A percentile compares a stretch with the other conserved stretches of the same genome.
These are phyloP conservation scores for Boletus coccyginus DNA, from an alignment of 768 basidiomycete species.

Conservation along the genomic window DNA sequence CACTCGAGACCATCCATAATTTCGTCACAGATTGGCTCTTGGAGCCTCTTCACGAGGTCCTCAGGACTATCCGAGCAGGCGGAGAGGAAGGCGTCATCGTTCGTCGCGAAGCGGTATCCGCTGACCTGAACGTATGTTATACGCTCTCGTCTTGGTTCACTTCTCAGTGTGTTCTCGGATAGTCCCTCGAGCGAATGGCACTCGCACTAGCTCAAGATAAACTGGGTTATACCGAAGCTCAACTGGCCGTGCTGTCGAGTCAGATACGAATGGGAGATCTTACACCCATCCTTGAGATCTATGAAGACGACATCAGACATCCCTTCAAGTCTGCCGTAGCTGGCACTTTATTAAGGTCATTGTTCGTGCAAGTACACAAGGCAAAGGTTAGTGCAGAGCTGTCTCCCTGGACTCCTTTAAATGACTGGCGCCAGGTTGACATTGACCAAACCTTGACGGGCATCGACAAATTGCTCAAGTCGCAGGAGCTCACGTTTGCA, in stretches of 20 bases:
- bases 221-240: slow-evolving; percentile 57
- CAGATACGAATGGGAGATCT: slow-evolving; percentile 80
- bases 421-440: slow-evolving; percentile 61
- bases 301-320: slow-evolving; percentile 89
- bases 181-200: slow-evolving; percentile 95
- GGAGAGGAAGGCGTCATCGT: slow-evolving; percentile 76
- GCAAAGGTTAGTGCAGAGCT: slow-evolving; percentile 60
- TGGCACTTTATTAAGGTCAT: slow-evolving; percentile 78
- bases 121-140: slow-evolving; percentile 73
- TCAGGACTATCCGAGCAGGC: slow-evolving; percentile 80
- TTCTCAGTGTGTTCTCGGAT: background rate
- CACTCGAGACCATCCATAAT: slow-evolving; percentile 60
- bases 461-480: slow-evolving; percentile 90
- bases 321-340: slow-evolving; percentile 78
- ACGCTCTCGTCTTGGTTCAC: background rate
- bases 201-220: slow-evolving; percentile 81
- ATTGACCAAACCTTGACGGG: slow-evolving; percentile 86
- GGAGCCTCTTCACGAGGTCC: slow-evolving; percentile 78
- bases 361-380: slow-evolving; percentile 94
- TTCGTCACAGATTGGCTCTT: slow-evolving; percentile 85
- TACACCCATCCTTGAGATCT: slow-evolving; percentile 80
- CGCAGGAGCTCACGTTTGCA: slow-evolving; percentile 93
- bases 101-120: slow-evolving; percentile 74
- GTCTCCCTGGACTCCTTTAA: background rate
- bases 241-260: slow-evolving; percentile 62